Base-by-base conservation (phyloP, 345 rosid species). In the Salix arbutifolia region DNA sequence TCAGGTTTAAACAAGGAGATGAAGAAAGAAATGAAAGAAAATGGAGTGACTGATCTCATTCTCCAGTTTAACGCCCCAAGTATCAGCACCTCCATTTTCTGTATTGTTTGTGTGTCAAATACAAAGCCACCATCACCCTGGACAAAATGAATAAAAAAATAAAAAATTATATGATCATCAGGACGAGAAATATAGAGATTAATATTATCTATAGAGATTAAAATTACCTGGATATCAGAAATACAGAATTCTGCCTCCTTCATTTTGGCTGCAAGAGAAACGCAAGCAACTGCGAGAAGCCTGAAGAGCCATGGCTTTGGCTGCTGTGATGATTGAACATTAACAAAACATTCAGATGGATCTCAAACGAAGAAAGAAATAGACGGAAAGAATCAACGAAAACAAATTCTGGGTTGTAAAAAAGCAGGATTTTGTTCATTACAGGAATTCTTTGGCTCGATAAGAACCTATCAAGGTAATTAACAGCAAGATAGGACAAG, bases 41-140 rank as follows among this genome's bases (percentile, higher is more conserved):
- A 91, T 2, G 98, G 97, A 72, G 96, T 91, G 73, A 94, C 72
- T 19, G 98, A 94, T 25, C 98, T 91, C 97, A 90, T 94, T 78
- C 98, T 78, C 98, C 98, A 94, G 80, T 90, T 86, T 23, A 93
- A 84, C 74, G 92, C 90, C 61, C 92, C 97, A 79, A 94, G 82
- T 61, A 94, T 81, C 26, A 94, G 79, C 26, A 82, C 78, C 83
- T 94, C 97, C 96, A 94, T 91, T 76, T 90, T 81, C 79, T 89
- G 86, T 72, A 89, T 80, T 64, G 88, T 85, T 64, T 83, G 84
- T n/a, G 82, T 65, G 74, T 91, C 92, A 73, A 86, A 91, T 25
- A 85, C 72, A 28, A 86, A 74, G 40, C 87, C 88, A 48, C 79
- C 83, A 25, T 79, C 88, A 21, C 76, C 84, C 92, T 90, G 71